Base-by-base conservation (phyloP, 805 yeast species). In the Sporopachydermia quercuum region DNA sequence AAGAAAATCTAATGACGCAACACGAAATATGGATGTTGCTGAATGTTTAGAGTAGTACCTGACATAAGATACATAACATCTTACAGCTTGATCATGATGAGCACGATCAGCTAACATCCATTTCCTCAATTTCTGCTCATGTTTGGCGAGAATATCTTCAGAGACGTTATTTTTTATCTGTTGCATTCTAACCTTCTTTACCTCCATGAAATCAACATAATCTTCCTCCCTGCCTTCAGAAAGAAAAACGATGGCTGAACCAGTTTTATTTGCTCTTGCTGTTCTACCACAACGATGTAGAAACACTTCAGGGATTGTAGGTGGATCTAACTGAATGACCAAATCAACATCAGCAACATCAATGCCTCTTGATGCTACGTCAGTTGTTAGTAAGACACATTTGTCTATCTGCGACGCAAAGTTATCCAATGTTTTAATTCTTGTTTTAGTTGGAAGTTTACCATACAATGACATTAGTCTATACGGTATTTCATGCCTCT, bases 281-380 rank as follows among this genome's bases (percentile, higher is more conserved):
- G 98, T 85, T 52, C 98, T 70, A 16, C 98, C 98, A 58, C 89
- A 82, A 54, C 98, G 70, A 56, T 91, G 98, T 35, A 89, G 68
- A 52, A 89, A 91, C 53, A 85, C 74, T 52, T 81, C 93, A 0
- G 96, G 84, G 48, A 87, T 95, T 0, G 85, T 76, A 1, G 98
- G 98, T 1, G 97, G 94, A 47, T 91, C 97, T 16, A 89, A 49
- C 54, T 91, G 98, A n/a, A 91, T 62, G 3, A 89, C 97, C 17
- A 87, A 60, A 52, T 91, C 97, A 5, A 91, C 96, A 40, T 87
- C 91, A 1, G 95, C 94, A 18, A 91, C 78, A 62, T 91, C 98
- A 16, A 91, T 72, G 35, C 98, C 98, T 53, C 98, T 70, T 0
- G 97, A 96, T 1, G 98, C 96, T n/a, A 91, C 96, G 65, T 91